A percentile compares a stretch with the other conserved stretches of the same genome.
Conservation (phyloP, 2,329 filamentous ascomycete genomes). For the Ramichloridium luteum region DNA sequence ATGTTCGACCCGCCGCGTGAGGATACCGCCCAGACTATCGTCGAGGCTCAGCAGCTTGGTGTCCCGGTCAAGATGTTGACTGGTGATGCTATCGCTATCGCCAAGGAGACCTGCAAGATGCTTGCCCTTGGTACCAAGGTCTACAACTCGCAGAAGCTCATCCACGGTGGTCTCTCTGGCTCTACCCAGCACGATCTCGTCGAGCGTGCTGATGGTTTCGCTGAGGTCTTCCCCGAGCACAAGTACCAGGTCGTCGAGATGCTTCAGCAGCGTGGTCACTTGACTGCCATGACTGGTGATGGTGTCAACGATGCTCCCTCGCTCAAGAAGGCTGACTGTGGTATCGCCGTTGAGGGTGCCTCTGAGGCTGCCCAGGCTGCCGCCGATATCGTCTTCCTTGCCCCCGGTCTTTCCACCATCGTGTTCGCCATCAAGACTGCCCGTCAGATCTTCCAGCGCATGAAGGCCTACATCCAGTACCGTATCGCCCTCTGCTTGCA, state of each 20-base stretch:
- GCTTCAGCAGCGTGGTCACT: constrained; percentile 59
- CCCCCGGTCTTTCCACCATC: constrained; percentile 58
- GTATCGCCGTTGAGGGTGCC: constrained; percentile 61
- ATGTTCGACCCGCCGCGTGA: constrained; percentile 73
- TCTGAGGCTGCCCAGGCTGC: constrained; percentile 61
- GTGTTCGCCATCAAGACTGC: constrained; percentile 62
- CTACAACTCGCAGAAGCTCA: constrained; percentile 67
- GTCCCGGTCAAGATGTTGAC: constrained; percentile 73
- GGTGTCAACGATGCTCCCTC: constrained; percentile 64
- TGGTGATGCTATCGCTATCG: constrained; percentile 67
- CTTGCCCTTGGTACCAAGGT: constrained; percentile 67
- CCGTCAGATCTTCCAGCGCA: constrained; percentile 64
- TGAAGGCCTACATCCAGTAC: constrained; percentile 69
- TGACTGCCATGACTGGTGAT: constrained; percentile 66
- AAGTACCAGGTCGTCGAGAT: constrained; percentile 68
- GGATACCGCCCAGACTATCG: constrained; percentile 65
- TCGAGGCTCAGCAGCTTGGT: constrained; percentile 64
- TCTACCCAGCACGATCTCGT: constrained; percentile 65
- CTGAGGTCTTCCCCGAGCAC: constrained; percentile 63
- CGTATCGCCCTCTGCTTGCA: constrained; percentile 64
- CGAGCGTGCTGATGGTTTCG: constrained; percentile 61
- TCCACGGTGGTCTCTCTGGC: constrained; percentile 61
- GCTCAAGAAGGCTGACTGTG: constrained; percentile 62
- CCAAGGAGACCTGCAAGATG: constrained; percentile 75
- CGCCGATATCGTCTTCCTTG: constrained; percentile 63